phyloP scores from a whole-genome alignment of 177 flowering plant species.

The Vitis hybrid region DNA sequence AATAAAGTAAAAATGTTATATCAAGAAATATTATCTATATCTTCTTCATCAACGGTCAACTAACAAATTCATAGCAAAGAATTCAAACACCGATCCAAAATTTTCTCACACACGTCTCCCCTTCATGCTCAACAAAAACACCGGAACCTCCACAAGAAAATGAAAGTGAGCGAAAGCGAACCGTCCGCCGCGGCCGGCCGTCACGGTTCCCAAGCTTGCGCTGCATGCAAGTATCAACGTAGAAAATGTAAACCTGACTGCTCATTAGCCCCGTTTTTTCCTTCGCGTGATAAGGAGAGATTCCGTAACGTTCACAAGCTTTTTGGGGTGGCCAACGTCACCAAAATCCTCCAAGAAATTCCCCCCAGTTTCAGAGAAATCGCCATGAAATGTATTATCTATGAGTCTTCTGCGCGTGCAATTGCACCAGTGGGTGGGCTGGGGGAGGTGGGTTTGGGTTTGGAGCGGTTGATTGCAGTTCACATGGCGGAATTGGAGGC shows the following conservation, averaged over 20 bases:
- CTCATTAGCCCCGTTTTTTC: constrained; percentile 49
- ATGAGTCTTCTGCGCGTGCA: constrained; percentile 45
- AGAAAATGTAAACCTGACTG: constrained; percentile 47
- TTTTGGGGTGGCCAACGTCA: constrained; percentile 49
- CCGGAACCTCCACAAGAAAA: neutral
- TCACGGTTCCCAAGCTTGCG: constrained; percentile 38
- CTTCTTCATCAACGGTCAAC: too few relatives aligned
- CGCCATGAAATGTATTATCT: constrained; percentile 42
- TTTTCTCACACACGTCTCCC: neutral
- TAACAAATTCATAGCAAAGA: too few relatives aligned
- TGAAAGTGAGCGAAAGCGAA: too few relatives aligned
- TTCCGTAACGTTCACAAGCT: constrained; percentile 46
- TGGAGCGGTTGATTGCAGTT: too few relatives aligned
- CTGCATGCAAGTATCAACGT: constrained; percentile 53
- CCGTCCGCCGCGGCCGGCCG: too few relatives aligned
- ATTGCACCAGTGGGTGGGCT: constrained; percentile 49
- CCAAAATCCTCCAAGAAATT: constrained; percentile 24
- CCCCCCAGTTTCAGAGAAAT: constrained; percentile 14
- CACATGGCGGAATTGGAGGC: constrained; percentile 6
- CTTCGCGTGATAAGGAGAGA: constrained; percentile 26
- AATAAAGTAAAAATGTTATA: too few relatives aligned
- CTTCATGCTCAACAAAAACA: neutral
- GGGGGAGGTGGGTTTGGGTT: too few relatives aligned
- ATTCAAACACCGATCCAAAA: neutral
- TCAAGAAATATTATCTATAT: too few relatives aligned